These are phyloP conservation scores for Penicillium glabrum DNA, from an alignment of 2,329 filamentous ascomycete genomes.

Conservation along the genomic window DNA sequence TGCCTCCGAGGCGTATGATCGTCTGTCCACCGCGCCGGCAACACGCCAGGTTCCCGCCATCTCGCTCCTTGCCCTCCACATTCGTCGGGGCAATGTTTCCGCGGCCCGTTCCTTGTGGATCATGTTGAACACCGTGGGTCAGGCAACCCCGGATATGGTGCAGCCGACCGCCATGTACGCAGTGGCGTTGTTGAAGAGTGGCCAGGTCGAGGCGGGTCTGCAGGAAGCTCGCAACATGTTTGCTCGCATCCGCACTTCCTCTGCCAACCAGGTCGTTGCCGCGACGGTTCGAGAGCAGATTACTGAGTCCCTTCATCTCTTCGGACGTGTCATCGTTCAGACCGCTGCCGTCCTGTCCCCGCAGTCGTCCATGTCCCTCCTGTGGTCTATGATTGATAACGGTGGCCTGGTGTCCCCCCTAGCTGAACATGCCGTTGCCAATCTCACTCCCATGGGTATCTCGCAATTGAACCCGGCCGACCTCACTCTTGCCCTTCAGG, in stretches of 20 bases:
- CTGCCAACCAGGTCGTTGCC: conserved; percentile 49
- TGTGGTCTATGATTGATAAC: conserved; percentile 67
- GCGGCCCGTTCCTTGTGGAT: conserved; percentile 80
- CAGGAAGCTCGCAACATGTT: conserved; percentile 83
- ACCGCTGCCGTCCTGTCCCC: conserved; percentile 53
- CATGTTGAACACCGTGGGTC: conserved; percentile 61
- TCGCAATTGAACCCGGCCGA: conserved; percentile 52
- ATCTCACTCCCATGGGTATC: conserved; percentile 60
- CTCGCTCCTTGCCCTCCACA: conserved; percentile 81
- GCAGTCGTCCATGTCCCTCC: conserved; percentile 57
- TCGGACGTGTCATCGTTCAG: conserved; percentile 58
- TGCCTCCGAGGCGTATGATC: conserved; percentile 66
- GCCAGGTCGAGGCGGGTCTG: conserved; percentile 79
- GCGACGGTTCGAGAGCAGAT: conserved; percentile 72
- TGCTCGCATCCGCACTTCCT: conserved; percentile 69
- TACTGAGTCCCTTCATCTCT: conserved; percentile 78
- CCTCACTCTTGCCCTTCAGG: conserved; percentile 61
- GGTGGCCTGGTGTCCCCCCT: conserved; percentile 61
- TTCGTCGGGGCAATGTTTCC: conserved; percentile 77
- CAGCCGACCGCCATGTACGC: conserved; percentile 90
- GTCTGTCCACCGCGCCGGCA: conserved; percentile 55
- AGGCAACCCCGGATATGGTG: conserved; percentile 66
- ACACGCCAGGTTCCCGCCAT: conserved; percentile 62
- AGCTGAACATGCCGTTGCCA: conserved; percentile 61
- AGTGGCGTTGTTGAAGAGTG: conserved; percentile 81